Evolutionary conservation across 169 alveolate species (phyloP).

Genomic region (Plasmodium fragile): DNA sequence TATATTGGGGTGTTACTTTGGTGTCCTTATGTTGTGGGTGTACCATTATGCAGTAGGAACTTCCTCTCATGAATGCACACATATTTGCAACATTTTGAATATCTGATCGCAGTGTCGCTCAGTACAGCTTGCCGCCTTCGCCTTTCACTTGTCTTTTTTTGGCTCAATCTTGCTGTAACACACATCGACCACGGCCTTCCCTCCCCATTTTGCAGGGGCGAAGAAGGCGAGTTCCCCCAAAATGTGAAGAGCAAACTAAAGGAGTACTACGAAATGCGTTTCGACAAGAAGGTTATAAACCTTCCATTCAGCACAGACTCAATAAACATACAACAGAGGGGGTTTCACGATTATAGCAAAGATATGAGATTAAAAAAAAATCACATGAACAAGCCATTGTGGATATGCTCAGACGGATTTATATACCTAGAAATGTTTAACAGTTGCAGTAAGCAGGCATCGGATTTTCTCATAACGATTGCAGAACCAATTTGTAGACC

Average conservation of each 20-base stretch:
- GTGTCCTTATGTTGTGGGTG: background rate
- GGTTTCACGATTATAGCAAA: conserved; percentile 88
- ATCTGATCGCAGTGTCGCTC: background rate
- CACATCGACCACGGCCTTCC: background rate
- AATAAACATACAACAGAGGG: conserved; percentile 83
- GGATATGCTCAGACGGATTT: conserved; percentile 94
- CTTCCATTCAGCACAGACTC: conserved; percentile 88
- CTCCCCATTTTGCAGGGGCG: background rate
- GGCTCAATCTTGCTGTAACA: background rate
- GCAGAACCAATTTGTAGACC: conserved; percentile 99
- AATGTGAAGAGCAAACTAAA: conserved; percentile 40
- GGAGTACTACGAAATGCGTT: conserved; percentile 67
- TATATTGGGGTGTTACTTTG: background rate
- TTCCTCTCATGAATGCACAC: background rate
- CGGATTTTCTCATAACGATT: conserved; percentile 96
- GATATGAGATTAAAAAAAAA: conserved; percentile 84
- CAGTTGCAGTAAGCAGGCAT: conserved; percentile 92
- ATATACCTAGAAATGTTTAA: conserved; percentile 88
- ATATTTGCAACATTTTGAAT: background rate
- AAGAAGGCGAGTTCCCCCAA: conserved; percentile 28
- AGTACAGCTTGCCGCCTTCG: background rate
- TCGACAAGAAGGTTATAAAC: conserved; percentile 71
- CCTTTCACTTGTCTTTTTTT: background rate
- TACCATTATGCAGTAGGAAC: background rate
- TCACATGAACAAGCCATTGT: conserved; percentile 89